Conservation (phyloP, 768 basidiomycete genomes). For the Tricholoma flavovirens region DNA sequence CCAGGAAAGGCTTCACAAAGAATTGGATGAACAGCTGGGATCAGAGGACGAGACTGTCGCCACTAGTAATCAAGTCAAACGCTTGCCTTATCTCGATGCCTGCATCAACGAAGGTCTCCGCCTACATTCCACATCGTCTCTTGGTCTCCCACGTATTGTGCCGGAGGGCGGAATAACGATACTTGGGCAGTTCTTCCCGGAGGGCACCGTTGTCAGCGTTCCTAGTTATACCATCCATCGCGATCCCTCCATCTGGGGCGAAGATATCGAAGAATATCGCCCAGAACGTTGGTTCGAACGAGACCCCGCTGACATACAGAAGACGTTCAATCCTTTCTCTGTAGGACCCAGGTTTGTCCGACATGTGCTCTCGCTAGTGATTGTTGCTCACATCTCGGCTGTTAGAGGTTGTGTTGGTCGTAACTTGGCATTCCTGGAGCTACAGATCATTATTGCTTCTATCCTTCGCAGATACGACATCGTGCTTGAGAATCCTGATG, state of each 20-base stretch:
- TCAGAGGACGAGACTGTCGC: conserved; percentile 55
- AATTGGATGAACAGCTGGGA: conserved; percentile 60
- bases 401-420: conserved; percentile 76
- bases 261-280: conserved; percentile 65
- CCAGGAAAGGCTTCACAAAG: conserved; percentile 69
- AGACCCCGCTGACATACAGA: conserved; percentile 54
- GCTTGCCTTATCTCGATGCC: conserved; percentile 74
- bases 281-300: conserved; percentile 85
- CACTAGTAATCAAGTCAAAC: conserved; percentile 65
- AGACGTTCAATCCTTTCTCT: conserved; percentile 82
- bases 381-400: conserved; percentile 4
- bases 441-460: conserved; percentile 77
- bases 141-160: conserved; percentile 78
- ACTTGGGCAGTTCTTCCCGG: conserved; percentile 54
- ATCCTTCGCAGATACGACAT: conserved; percentile 73
- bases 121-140: conserved; percentile 75
- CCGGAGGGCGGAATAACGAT: conserved; percentile 70
- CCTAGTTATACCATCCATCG: conserved; percentile 84
- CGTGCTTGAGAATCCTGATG: conserved; percentile 54
- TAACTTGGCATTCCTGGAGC: conserved; percentile 75
- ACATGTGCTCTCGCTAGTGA: neutral
- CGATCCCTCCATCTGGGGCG: conserved; percentile 67
- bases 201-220: conserved; percentile 71
- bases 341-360: conserved; percentile 64
- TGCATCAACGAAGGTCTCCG: conserved; percentile 85